Evolutionary conservation across 371 early-diverging fungal genomes (phyloP).

Genomic region (Mucor piriformis): DNA sequence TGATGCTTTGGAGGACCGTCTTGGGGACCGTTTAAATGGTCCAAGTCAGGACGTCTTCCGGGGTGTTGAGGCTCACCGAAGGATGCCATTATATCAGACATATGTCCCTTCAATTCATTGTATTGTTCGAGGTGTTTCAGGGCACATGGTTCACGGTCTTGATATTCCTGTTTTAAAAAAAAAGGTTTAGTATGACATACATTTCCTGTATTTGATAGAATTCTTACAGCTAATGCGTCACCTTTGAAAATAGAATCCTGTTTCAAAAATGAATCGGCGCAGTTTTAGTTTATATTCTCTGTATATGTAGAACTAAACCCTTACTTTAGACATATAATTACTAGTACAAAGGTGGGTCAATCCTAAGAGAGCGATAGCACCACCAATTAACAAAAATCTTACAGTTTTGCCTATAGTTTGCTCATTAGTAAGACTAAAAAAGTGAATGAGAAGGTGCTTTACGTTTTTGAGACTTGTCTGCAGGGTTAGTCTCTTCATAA

Average conservation of each 20-base stretch:
- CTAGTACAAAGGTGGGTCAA: conserved; percentile 14
- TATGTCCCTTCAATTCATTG: conserved; percentile 21
- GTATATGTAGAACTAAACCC: neutral
- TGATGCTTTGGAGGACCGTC: neutral
- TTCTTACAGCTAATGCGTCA: neutral
- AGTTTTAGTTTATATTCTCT: neutral
- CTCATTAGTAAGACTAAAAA: neutral
- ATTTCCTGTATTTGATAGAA: neutral
- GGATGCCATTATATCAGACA: conserved; percentile 6
- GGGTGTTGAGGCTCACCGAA: conserved; percentile 3
- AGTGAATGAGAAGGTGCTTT: neutral
- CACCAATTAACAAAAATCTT: conserved; percentile 22
- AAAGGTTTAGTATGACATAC: neutral
- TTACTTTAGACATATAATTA: neutral
- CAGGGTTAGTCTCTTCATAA: conserved; percentile 8
- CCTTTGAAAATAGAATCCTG: too few relatives aligned
- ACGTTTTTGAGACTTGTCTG: conserved; percentile 7
- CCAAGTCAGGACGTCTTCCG: neutral
- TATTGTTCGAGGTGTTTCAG: conserved; percentile 14
- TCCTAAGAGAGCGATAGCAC: conserved; percentile 25
- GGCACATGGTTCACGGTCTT: conserved; percentile 15
- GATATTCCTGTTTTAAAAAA: neutral
- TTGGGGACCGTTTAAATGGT: too few relatives aligned
- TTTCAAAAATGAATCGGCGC: too few relatives aligned
- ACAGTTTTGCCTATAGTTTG: conserved; percentile 6